Conservation (phyloP, 306 rosid genomes). For the barrel medic (Medicago truncatula) region DNA sequence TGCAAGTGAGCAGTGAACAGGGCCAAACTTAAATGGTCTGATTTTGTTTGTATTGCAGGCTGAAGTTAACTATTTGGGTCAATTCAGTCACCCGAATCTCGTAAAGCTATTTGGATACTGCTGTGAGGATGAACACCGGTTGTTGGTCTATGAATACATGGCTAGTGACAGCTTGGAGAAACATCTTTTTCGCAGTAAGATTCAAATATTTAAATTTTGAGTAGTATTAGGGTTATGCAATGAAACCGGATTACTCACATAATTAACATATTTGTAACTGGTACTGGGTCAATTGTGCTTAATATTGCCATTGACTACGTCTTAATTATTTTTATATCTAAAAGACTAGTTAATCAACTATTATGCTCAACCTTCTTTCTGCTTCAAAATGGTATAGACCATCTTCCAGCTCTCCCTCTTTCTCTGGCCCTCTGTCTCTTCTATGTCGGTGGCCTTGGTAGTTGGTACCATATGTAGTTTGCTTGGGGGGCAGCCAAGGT, state of each 20-base stretch:
- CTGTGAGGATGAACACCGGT: slow-evolving; percentile 95
- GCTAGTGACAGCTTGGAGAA: slow-evolving; percentile 96
- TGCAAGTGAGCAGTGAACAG: slow-evolving; percentile 2
- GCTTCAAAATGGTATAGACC: slow-evolving; percentile 32
- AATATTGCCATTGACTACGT: not conserved
- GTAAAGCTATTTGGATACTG: slow-evolving; percentile 96
- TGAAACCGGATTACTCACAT: slow-evolving; percentile 1
- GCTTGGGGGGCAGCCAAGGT: not conserved
- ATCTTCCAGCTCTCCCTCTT: slow-evolving; percentile 4
- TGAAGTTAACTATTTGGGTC: slow-evolving; percentile 94
- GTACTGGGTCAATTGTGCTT: slow-evolving; percentile 6
- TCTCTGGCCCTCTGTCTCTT: not conserved
- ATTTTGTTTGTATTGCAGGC: slow-evolving; percentile 68
- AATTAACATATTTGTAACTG: slow-evolving; percentile 6
- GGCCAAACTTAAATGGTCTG: slow-evolving; percentile 27
- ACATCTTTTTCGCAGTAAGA: slow-evolving; percentile 96
- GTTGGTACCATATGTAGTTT: slow-evolving; percentile 12
- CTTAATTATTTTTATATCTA: slow-evolving; percentile 4
- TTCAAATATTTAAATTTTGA: slow-evolving; percentile 20
- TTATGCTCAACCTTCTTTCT: not conserved
- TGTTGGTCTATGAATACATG: slow-evolving; percentile 94
- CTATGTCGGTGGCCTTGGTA: slow-evolving; percentile 25
- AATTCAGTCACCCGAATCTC: slow-evolving; percentile 86
- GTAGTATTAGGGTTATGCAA: not conserved
- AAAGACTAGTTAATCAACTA: slow-evolving; percentile 4